Conservation (phyloP, 768 basidiomycete species). For the Gautieria morchelliformis region DNA sequence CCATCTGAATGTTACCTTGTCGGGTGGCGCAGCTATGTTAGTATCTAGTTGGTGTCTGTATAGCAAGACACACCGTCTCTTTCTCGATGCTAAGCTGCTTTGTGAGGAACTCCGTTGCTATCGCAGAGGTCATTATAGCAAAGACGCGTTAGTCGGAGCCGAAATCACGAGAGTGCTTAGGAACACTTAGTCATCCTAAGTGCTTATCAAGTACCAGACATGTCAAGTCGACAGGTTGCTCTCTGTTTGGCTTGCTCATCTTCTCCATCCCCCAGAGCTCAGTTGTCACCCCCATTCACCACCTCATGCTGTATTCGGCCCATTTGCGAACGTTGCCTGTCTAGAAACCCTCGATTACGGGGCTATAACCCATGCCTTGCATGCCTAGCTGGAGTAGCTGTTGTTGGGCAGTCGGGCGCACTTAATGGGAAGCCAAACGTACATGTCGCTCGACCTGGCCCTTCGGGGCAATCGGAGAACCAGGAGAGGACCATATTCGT, state of each 20-base stretch:
- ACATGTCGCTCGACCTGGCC: slow-evolving; percentile 38
- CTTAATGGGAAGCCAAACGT: slow-evolving; percentile 1
- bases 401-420: slow-evolving; percentile 18
- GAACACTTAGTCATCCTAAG: background rate
- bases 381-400: slow-evolving; percentile 51
- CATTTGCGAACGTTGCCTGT: slow-evolving; percentile 54
- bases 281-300: slow-evolving; percentile 26
- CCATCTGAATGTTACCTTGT: slow-evolving; percentile 69
- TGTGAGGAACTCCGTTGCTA: slow-evolving; percentile 31
- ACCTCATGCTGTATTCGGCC: slow-evolving; percentile 57
- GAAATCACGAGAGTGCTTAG: too few species aligned
- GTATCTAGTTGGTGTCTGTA: background rate
- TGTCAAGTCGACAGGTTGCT: background rate
- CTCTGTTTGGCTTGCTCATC: slow-evolving; percentile 57
- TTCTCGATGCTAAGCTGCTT: slow-evolving; percentile 38
- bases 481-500: slow-evolving; percentile 54
- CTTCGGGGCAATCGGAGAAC: slow-evolving; percentile 19
- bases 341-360: slow-evolving; percentile 50
- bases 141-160: slow-evolving; percentile 1
- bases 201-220: background rate
- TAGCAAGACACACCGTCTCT: slow-evolving; percentile 27
- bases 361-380: slow-evolving; percentile 66
- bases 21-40: background rate
- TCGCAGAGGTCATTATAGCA: background rate
- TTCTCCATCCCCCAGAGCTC: slow-evolving; percentile 36